phyloP scores from a whole-genome alignment of 73 alveolate species.

The Stentor roeselii region DNA sequence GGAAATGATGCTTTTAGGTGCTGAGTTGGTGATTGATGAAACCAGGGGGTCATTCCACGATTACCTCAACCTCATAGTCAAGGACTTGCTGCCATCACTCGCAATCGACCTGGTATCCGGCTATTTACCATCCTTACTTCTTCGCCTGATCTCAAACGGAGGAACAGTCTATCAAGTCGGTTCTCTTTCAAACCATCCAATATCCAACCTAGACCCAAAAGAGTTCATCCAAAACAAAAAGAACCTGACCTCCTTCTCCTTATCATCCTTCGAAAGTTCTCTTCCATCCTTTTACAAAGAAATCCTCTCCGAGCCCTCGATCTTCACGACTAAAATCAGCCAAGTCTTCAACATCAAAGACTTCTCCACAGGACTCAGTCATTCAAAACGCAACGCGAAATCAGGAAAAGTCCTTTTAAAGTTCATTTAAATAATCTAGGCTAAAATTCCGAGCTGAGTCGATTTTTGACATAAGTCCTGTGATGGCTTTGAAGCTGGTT shows the following conservation, averaged over 20 bases:
- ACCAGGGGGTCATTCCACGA: neutral
- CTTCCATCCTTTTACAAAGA: neutral
- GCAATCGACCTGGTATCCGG: neutral
- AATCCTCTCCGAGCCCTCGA: neutral
- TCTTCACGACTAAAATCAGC: too few relatives aligned
- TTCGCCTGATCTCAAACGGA: neutral
- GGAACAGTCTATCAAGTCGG: neutral
- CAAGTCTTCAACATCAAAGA: too few relatives aligned
- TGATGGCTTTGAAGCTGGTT: neutral
- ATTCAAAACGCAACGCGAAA: too few relatives aligned
- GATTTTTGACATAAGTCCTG: too few relatives aligned
- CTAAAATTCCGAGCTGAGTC: too few relatives aligned
- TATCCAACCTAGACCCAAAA: neutral
- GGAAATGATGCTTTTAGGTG: neutral
- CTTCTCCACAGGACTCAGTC: too few relatives aligned
- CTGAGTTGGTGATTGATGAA: neutral
- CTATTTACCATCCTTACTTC: neutral
- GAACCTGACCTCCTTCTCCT: neutral
- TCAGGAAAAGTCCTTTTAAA: neutral
- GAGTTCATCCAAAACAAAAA: neutral
- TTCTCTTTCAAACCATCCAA: too few relatives aligned
- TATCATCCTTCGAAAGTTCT: neutral
- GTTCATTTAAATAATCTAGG: neutral
- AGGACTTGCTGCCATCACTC: neutral
- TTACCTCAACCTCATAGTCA: too few relatives aligned